Conservation (phyloP, 495 filamentous ascomycete genomes). For the Mytilinidion resinicola region DNA sequence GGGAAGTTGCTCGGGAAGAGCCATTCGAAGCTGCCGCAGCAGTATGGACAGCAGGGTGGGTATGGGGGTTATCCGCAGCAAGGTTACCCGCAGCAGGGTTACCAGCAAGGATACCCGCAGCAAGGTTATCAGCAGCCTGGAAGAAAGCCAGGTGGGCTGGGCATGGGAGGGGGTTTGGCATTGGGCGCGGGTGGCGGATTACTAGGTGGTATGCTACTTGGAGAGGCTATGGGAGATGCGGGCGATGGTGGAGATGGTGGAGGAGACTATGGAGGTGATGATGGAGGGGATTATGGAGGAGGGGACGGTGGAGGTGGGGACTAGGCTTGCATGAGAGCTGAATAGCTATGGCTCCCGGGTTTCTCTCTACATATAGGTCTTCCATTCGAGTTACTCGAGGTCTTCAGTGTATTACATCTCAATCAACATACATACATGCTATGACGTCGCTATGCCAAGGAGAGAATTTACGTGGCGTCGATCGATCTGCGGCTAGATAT, state of each 20-base stretch:
- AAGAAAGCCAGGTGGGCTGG: constrained; percentile 48
- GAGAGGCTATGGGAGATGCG: constrained; percentile 46
- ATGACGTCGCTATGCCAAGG: background rate
- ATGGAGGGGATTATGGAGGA: constrained; percentile 38
- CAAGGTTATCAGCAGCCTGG: constrained; percentile 12
- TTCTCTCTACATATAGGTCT: background rate
- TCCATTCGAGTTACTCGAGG: background rate
- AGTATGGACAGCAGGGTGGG: constrained; percentile 11
- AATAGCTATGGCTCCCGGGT: background rate
- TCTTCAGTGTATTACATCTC: background rate
- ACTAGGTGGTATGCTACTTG: constrained; percentile 63
- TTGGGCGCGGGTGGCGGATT: constrained; percentile 72
- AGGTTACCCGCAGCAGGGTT: constrained; percentile 18
- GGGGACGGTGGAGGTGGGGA: constrained; percentile 15
- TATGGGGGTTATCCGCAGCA: constrained; percentile 12
- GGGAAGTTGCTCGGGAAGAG: constrained; percentile 48
- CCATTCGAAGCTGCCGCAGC: constrained; percentile 1
- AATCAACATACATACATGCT: background rate
- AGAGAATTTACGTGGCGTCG: no score
- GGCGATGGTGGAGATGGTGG: constrained; percentile 25
- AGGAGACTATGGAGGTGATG: constrained; percentile 26
- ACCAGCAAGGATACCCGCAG: constrained; percentile 16
- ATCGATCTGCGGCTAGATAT: background rate
- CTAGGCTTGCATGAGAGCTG: no score
- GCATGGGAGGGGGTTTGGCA: constrained; percentile 62